Conservation (phyloP, 1,284 basidiomycete genomes). For the Malassezia caprae region DNA sequence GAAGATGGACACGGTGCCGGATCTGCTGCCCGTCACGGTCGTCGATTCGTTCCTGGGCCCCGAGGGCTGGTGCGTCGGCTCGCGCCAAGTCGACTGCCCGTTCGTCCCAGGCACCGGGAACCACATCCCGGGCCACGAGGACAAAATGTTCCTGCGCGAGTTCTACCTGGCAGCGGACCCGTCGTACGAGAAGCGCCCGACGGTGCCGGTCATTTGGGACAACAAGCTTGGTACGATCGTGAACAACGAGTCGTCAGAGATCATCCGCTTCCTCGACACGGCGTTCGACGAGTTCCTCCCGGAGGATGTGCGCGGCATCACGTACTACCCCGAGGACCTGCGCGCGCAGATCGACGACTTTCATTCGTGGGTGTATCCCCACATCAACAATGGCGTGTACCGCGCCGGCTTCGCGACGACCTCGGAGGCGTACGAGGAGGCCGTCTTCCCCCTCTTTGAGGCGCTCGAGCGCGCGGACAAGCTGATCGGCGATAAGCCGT, state of each 20-base stretch:
- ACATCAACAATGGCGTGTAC: constrained; percentile 58
- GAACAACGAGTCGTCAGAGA: constrained; percentile 56
- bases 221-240: constrained; percentile 80
- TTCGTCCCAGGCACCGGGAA: constrained; percentile 33
- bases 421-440: constrained; percentile 69
- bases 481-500: constrained; percentile 66
- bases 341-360: constrained; percentile 71
- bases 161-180: constrained; percentile 71
- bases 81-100: constrained; percentile 25
- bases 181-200: constrained; percentile 40
- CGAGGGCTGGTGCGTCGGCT: constrained; percentile 77
- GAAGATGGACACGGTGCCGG: constrained; percentile 72
- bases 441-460: constrained; percentile 59
- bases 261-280: constrained; percentile 79
- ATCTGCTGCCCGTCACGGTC: constrained; percentile 51
- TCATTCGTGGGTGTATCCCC: constrained; percentile 64
- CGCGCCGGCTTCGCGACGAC: constrained; percentile 76
- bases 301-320: constrained; percentile 23
- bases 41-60: constrained; percentile 78
- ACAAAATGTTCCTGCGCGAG: constrained; percentile 65
- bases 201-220: constrained; percentile 79
- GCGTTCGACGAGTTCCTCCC: constrained; percentile 43
- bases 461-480: constrained; percentile 72
- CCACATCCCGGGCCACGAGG: constrained; percentile 37
- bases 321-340: constrained; percentile 59